Evolutionary conservation across 202 grass and related monocot genomes (phyloP), one percentile per base, ranked within the genome.

Genomic region (Alloteropsis angusta): DNA sequence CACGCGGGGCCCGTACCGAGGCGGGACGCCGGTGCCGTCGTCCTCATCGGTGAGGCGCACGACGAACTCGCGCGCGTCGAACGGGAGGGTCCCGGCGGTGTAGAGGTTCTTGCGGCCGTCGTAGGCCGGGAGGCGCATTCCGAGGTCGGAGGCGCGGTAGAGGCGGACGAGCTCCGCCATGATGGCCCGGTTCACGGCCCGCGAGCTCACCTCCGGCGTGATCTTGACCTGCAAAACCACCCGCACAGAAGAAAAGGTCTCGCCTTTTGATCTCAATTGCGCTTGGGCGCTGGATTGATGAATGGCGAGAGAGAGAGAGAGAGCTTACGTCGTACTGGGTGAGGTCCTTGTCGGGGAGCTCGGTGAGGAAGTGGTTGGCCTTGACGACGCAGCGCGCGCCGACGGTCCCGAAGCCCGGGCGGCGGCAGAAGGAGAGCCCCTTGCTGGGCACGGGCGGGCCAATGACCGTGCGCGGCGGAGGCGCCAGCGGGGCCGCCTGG

Each of bases 91-190:
- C 13, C 96, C 96, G 7, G 96, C 96, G 22, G 96, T 99, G 69
- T 96, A 99, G 83, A 99, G 96, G 55, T 87, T 96, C 80, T 93
- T 96, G 82, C 96, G 89, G 60, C 96, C 96, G 86, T 99, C 96
- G 81, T 99, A 99, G 36, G 96, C 96, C 10, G 96, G 96, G 19
- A 99, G 88, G 48, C 90, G 85, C 90, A 74, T 88, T 4, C 92
- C 96, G 23, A 99, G 91, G 55, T 96, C 92, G 11, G 90, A 91
- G 12, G 77, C 68, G 53, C 92, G 90, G 84, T 91, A 96, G 48
- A 99, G 86, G 75, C 96, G 87, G 22, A 99, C 88, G 11, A 99
- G 76, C 77, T 99, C 96, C 15, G 88, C 88, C 18, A 99, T 90
- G 81, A 99, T 96, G 56, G 88, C 85, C 68, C 96, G 89, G 84